A percentile compares a stretch with the other conserved stretches of the same genome.
Evolutionary conservation across 2,329 filamentous ascomycete species (phyloP).

Genomic region (Emergomyces orientalis): DNA sequence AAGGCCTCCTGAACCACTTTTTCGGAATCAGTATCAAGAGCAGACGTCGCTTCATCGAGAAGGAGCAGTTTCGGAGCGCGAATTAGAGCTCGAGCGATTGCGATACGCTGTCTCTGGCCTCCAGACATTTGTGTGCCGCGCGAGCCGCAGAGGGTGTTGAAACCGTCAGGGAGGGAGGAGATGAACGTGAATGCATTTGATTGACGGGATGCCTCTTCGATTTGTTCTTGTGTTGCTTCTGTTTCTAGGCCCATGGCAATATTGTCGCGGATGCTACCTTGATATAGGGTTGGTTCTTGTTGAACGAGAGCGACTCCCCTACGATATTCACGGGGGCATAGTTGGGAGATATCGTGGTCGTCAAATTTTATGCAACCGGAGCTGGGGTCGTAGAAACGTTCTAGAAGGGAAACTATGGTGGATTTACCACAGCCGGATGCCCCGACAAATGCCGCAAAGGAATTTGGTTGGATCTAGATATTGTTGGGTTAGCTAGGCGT

Average conservation of each 20-base stretch:
- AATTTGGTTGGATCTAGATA: conserved; percentile 35
- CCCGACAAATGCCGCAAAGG: conserved; percentile 49
- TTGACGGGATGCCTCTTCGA: conserved; percentile 28
- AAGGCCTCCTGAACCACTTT: conserved; percentile 25
- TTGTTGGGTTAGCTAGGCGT: neutral
- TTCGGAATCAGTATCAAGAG: conserved; percentile 33
- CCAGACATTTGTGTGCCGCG: conserved; percentile 31
- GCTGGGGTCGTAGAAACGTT: conserved; percentile 60
- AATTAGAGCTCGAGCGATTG: conserved; percentile 36
- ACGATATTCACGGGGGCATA: conserved; percentile 56
- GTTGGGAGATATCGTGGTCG: conserved; percentile 47
- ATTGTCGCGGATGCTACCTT: conserved; percentile 61
- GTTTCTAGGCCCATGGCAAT: conserved; percentile 48
- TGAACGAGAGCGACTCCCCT: conserved; percentile 59
- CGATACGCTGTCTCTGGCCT: conserved; percentile 37
- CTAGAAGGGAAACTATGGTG: conserved; percentile 53
- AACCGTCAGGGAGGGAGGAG: conserved; percentile 30
- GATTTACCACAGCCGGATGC: conserved; percentile 55
- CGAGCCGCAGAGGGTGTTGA: conserved; percentile 28
- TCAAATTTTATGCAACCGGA: conserved; percentile 54
- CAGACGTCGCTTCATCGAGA: conserved; percentile 38
- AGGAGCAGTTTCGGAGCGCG: conserved; percentile 33
- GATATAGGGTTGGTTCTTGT: conserved; percentile 65
- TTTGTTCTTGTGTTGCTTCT: conserved; percentile 22
- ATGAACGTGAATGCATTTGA: conserved; percentile 34